Conservation (phyloP, 2,329 filamentous ascomycete species). For the Aplosporella prunicola region DNA sequence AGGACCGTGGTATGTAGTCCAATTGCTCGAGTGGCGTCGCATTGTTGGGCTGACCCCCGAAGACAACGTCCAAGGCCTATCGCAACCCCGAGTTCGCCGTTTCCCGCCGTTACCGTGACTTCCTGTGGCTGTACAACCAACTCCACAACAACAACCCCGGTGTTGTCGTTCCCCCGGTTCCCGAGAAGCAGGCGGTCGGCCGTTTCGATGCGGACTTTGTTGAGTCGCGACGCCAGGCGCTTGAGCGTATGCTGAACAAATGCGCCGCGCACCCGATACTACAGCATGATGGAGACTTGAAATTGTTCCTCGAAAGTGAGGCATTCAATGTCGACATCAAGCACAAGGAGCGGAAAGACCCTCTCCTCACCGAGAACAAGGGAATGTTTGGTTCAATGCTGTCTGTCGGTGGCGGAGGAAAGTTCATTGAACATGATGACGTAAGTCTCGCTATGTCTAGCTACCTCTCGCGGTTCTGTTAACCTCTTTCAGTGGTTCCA, state of each 20-base stretch:
- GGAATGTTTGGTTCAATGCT: conserved; percentile 81
- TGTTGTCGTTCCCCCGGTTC: conserved; percentile 87
- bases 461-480: conserved; percentile 6
- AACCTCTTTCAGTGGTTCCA: conserved; percentile 72
- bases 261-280: conserved; percentile 79
- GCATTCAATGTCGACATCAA: conserved; percentile 94
- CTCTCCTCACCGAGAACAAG: conserved; percentile 79
- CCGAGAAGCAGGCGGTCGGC: conserved; percentile 95
- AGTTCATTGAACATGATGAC: conserved; percentile 97
- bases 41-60: conserved; percentile 6
- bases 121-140: conserved; percentile 94
- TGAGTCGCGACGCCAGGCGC: conserved; percentile 76
- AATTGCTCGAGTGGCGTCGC: not conserved
- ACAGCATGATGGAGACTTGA: conserved; percentile 87
- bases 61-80: conserved; percentile 96
- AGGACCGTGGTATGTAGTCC: conserved; percentile 63
- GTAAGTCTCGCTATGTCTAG: conserved; percentile 41
- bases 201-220: conserved; percentile 96
- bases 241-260: conserved; percentile 98
- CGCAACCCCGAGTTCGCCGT: conserved; percentile 87
- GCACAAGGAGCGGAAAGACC: conserved; percentile 89
- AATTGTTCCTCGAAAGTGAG: conserved; percentile 94
- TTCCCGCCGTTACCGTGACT: conserved; percentile 88
- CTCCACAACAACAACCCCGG: conserved; percentile 92
- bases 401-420: conserved; percentile 61